Percentiles rank a stretch among this genome's conserved stretches.
Evolutionary conservation across 179 eudicot species (phyloP).

Genomic region (Gypsophila paniculata): DNA sequence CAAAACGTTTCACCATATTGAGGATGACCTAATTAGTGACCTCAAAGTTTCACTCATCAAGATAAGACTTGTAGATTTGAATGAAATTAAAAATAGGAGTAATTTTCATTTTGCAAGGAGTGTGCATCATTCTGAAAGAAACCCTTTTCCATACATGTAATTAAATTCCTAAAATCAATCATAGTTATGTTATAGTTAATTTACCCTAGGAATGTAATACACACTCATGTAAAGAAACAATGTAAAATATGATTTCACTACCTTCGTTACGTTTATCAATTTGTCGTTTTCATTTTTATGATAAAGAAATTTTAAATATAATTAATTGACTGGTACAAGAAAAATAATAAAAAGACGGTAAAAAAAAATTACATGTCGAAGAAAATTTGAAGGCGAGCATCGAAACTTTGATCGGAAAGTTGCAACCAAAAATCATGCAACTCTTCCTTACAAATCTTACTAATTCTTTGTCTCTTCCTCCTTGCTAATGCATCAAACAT

Average conservation of each 20-base stretch:
- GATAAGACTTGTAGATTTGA: neutral
- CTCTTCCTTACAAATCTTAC: constrained; percentile 58
- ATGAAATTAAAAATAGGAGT: neutral
- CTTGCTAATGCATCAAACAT: constrained; percentile 83
- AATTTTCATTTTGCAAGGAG: neutral
- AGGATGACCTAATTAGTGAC: constrained; percentile 21
- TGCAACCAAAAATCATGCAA: constrained; percentile 85
- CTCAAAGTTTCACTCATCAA: constrained; percentile 13
- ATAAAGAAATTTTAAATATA: no score
- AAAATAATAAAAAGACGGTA: neutral
- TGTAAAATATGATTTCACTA: no score
- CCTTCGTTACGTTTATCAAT: no score
- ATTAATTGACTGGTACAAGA: no score
- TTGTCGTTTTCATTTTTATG: no score
- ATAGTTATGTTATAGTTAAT: neutral
- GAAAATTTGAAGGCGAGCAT: constrained; percentile 91
- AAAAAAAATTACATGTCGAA: constrained; percentile 64
- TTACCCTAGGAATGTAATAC: neutral
- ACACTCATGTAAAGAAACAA: neutral
- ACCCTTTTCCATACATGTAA: constrained; percentile 17
- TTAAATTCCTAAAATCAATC: neutral
- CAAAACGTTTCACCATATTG: constrained; percentile 13
- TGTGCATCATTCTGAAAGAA: constrained; percentile 9
- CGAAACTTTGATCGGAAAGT: constrained; percentile 83
- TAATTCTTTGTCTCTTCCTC: constrained; percentile 58